Conservation (phyloP, 2,329 filamentous ascomycete species). For the Neopestalotiopsis sp. region DNA sequence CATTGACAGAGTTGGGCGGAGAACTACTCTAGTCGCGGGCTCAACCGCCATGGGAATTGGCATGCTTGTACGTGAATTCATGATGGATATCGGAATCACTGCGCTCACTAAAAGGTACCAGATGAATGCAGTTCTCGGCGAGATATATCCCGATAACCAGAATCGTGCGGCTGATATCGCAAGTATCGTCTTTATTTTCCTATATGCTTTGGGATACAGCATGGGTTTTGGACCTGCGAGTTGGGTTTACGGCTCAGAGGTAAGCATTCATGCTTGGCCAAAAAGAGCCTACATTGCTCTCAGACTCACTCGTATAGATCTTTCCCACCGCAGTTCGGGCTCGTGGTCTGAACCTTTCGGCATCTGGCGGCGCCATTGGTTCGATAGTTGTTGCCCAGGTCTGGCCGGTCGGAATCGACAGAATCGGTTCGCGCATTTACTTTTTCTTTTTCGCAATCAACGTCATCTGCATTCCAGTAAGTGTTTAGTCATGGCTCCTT, state of each 20-base stretch:
- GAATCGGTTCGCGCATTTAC: constrained; percentile 56
- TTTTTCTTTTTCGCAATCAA: constrained; percentile 63
- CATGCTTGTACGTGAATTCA: constrained; percentile 49
- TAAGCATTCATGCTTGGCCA: constrained; percentile 27
- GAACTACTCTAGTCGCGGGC: constrained; percentile 52
- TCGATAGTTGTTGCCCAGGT: constrained; percentile 58
- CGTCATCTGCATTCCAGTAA: constrained; percentile 49
- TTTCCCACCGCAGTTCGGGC: constrained; percentile 63
- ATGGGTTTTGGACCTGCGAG: constrained; percentile 61
- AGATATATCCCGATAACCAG: constrained; percentile 53
- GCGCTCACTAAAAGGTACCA: constrained; percentile 27
- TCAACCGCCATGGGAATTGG: constrained; percentile 57
- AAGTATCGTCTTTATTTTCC: constrained; percentile 61
- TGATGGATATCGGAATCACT: background rate
- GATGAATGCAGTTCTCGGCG: constrained; percentile 59
- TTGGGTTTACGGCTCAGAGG: constrained; percentile 66
- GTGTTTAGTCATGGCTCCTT: constrained; percentile 10
- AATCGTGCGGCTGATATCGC: constrained; percentile 53
- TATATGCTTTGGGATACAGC: constrained; percentile 63
- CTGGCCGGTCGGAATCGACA: constrained; percentile 59
- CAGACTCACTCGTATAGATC: constrained; percentile 41
- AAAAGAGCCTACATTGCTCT: background rate
- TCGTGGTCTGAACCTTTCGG: constrained; percentile 59
- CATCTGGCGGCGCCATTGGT: constrained; percentile 59
- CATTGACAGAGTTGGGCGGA: constrained; percentile 57